These are phyloP conservation scores for Pluteus cervinus DNA, from an alignment of 768 basidiomycete species.

Conservation along the genomic window DNA sequence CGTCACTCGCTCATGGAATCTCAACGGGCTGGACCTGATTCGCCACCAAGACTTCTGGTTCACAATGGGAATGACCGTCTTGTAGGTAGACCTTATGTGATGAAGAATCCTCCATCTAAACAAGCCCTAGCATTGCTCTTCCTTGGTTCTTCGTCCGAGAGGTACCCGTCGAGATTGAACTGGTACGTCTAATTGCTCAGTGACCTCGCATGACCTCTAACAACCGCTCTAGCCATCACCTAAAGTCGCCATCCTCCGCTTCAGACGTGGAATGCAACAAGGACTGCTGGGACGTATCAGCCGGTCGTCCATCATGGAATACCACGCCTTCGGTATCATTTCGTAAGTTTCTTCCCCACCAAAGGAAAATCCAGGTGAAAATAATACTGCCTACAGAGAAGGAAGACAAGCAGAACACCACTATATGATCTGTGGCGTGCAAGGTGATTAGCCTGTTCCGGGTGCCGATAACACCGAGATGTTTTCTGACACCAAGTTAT, in stretches of 20 bases:
- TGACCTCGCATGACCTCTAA: conserved; percentile 5
- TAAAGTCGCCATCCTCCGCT: conserved; percentile 74
- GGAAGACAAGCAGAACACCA: conserved; percentile 69
- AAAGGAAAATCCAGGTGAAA: conserved; percentile 6
- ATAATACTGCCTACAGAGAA: conserved; percentile 37
- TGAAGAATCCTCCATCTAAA: not conserved
- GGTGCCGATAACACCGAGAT: not conserved
- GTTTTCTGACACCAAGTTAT: conserved; percentile 2
- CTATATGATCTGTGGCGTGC: conserved; percentile 78
- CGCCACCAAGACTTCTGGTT: conserved; percentile 78
- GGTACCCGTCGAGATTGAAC: conserved; percentile 68
- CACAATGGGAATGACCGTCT: conserved; percentile 63
- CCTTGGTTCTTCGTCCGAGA: conserved; percentile 75
- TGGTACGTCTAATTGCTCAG: conserved; percentile 39
- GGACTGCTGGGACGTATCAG: conserved; percentile 71
- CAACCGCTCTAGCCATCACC: conserved; percentile 53
- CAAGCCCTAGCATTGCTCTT: conserved; percentile 58
- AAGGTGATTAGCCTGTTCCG: conserved; percentile 29
- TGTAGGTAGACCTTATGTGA: conserved; percentile 36
- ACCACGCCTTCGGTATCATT: conserved; percentile 77
- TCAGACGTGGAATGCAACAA: conserved; percentile 81
- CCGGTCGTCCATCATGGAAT: conserved; percentile 70
- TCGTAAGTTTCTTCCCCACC: conserved; percentile 38
- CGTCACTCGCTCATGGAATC: conserved; percentile 49
- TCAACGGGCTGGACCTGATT: conserved; percentile 46